These are phyloP conservation scores for Hypoxylon lenormandii DNA, from an alignment of 495 filamentous ascomycete species.

Conservation along the genomic window DNA sequence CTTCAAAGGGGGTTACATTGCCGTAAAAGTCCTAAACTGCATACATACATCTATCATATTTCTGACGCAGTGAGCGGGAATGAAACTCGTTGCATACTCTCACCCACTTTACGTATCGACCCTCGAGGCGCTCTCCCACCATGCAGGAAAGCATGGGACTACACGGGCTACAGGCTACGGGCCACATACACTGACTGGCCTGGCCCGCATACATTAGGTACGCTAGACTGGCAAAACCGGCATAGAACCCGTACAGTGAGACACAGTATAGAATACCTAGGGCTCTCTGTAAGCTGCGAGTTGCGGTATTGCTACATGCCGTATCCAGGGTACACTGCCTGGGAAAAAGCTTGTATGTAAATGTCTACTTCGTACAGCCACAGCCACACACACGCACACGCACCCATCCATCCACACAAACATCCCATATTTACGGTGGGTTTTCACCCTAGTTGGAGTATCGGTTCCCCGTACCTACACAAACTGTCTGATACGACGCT, in stretches of 20 bases:
- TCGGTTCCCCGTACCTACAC: conserved; percentile 26
- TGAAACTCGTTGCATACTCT: conserved; percentile 33
- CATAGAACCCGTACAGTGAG: conserved; percentile 39
- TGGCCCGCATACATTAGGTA: conserved; percentile 19
- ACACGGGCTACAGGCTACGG: too few relatives aligned
- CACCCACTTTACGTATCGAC: conserved; percentile 15
- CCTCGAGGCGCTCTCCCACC: conserved; percentile 30
- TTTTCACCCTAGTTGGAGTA: conserved; percentile 13
- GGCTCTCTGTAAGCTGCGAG: background rate
- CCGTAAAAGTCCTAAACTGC: conserved; percentile 36
- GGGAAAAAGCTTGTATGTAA: conserved; percentile 14
- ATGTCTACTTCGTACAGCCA: conserved; percentile 39
- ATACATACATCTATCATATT: conserved; percentile 29
- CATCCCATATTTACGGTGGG: conserved; percentile 26
- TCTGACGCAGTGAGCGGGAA: conserved; percentile 33
- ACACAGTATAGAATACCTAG: conserved; percentile 36
- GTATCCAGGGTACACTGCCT: conserved; percentile 18
- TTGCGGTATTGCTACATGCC: conserved; percentile 26
- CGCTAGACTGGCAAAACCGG: conserved; percentile 36
- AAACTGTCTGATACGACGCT: conserved; percentile 33
- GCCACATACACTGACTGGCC: conserved; percentile 23
- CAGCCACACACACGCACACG: conserved; percentile 9
- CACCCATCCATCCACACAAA: conserved; percentile 41
- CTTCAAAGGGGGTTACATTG: conserved; percentile 40
- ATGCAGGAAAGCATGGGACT: conserved; percentile 22